Conservation (phyloP, 306 rosid genomes). For the Dalbergia cultrata region DNA sequence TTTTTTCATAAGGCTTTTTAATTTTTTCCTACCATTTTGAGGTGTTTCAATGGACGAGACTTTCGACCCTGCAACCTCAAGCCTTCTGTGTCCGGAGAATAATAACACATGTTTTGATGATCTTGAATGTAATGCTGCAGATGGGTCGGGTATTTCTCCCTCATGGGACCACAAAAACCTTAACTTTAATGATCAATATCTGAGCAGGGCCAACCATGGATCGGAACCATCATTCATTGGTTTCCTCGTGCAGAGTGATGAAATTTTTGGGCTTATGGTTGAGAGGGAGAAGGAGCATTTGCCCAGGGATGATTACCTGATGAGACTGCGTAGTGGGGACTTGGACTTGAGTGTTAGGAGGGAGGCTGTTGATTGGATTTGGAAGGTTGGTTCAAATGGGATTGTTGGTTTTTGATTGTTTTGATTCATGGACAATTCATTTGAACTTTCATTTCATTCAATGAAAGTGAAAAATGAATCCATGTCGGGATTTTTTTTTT, state of each 20-base stretch:
- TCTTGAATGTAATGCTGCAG: conserved; percentile 41
- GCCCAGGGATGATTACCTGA: conserved; percentile 72
- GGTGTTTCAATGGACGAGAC: conserved; percentile 61
- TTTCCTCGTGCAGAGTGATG: conserved; percentile 59
- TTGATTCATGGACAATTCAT: conserved; percentile 42
- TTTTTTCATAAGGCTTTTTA: conserved; percentile 38
- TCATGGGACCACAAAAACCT: conserved; percentile 47
- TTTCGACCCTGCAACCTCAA: conserved; percentile 53
- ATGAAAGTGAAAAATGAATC: not conserved
- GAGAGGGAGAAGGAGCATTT: conserved; percentile 66
- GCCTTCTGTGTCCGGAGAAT: conserved; percentile 63
- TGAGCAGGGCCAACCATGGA: conserved; percentile 45
- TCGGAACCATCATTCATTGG: conserved; percentile 48
- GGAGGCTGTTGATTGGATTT: conserved; percentile 84
- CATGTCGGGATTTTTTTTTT: not conserved
- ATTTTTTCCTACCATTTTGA: conserved; percentile 47
- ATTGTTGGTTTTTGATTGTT: conserved; percentile 18
- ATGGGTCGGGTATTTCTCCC: conserved; percentile 50
- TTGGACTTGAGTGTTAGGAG: conserved; percentile 65
- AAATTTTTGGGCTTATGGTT: conserved; percentile 55
- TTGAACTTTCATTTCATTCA: conserved; percentile 16
- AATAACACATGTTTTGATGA: conserved; percentile 56
- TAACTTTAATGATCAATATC: conserved; percentile 33
- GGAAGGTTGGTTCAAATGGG: conserved; percentile 68
- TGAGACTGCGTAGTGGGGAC: conserved; percentile 69